A percentile compares a stretch with the other conserved stretches of the same genome.
These are phyloP conservation scores for Lunularia cruciata DNA, from an alignment of 225 moss, liverwort and hornwort species.

Conservation along the genomic window DNA sequence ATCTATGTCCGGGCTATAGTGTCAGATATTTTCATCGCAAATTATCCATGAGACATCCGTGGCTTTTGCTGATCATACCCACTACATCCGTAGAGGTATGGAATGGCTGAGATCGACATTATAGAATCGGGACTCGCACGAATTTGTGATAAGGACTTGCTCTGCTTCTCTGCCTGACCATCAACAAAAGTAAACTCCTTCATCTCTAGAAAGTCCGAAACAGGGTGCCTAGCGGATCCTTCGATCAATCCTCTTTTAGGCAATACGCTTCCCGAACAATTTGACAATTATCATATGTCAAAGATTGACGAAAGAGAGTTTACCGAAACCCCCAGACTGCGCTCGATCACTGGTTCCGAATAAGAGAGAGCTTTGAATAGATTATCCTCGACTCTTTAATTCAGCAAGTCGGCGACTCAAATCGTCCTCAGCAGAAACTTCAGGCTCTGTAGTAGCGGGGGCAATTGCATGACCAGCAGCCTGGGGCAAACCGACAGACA, in stretches of 20 bases:
- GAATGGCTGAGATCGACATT: neutral
- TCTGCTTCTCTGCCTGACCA: neutral
- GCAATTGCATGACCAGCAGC: constrained; percentile 42
- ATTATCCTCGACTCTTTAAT: constrained; percentile 40
- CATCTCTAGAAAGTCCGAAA: neutral
- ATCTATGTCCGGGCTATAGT: too few relatives aligned
- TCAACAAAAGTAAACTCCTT: neutral
- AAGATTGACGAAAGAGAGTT: neutral
- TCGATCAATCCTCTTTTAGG: neutral
- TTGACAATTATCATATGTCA: neutral
- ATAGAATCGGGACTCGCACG: neutral
- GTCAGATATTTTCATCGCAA: neutral
- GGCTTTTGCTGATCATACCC: neutral
- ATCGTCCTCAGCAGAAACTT: constrained; percentile 48
- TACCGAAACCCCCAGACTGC: neutral
- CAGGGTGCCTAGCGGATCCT: neutral
- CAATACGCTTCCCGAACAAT: neutral
- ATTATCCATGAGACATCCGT: neutral
- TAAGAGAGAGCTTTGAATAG: neutral
- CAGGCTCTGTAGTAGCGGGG: constrained; percentile 28
- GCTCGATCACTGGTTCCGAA: neutral
- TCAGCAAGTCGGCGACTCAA: constrained; percentile 51
- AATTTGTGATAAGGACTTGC: neutral
- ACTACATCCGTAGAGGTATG: too few relatives aligned
- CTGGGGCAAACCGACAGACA: constrained; percentile 47